Evolutionary conservation across 2,329 filamentous ascomycete genomes (phyloP).

Genomic region (Fonsecaea multimorphosa): DNA sequence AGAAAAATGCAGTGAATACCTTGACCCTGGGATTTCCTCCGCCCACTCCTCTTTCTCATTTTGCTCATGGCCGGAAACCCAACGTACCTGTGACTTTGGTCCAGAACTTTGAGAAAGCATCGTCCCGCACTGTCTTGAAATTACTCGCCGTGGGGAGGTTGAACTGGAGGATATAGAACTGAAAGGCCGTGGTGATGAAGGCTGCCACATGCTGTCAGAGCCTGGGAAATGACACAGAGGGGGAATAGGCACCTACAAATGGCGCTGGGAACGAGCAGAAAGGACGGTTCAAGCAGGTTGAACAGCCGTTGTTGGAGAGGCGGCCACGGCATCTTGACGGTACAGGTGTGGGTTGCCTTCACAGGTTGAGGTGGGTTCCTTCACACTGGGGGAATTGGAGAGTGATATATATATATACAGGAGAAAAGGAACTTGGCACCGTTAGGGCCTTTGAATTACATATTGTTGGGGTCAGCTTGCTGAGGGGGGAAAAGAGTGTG

Average conservation of each 20-base stretch:
- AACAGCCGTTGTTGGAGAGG: conserved; percentile 25
- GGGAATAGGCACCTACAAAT: conserved; percentile 15
- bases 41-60: too few relatives aligned
- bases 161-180: conserved; percentile 24
- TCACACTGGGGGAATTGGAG: background rate
- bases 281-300: conserved; percentile 18
- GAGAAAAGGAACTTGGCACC: background rate
- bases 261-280: conserved; percentile 20
- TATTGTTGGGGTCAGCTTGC: background rate
- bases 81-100: conserved; percentile 46
- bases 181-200: conserved; percentile 24
- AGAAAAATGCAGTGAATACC: background rate
- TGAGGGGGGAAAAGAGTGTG: too few relatives aligned
- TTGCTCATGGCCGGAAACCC: background rate
- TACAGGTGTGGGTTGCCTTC: background rate
- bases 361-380: too few relatives aligned
- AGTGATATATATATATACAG: background rate
- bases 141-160: conserved; percentile 21
- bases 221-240: background rate
- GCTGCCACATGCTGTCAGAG: conserved; percentile 17
- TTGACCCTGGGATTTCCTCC: too few relatives aligned
- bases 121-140: conserved; percentile 45
- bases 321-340: conserved; percentile 26
- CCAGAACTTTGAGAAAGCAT: conserved; percentile 52
- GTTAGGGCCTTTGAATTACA: background rate